Evolutionary conservation across 176 grass and related monocot genomes (phyloP), one percentile per base, ranked within the genome.

Genomic region (Alopecurus myosuroides): DNA sequence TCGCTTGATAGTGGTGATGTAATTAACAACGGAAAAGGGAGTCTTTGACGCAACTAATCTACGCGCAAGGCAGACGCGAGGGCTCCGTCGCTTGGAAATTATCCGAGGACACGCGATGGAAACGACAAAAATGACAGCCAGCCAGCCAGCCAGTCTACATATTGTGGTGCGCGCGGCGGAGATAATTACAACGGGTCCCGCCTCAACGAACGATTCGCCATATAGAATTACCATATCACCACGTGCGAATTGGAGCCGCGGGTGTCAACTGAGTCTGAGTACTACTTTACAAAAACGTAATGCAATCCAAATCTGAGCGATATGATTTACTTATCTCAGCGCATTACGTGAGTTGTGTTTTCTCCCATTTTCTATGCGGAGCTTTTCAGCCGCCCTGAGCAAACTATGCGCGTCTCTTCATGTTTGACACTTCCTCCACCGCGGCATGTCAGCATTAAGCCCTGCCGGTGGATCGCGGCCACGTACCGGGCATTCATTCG

Each of bases 241-340:
- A 76, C 77, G 77, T 81, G 77, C 28, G 62, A 29, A 89, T 50
- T 68, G 78, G 19, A 26, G 13, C 15, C 46, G 28, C 3, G 57
- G 7, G n/a, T 67, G 58, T 75, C 69, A 39, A 58, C 26, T 46
- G 20, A 23, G n/a, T 39, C 22, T n/a, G n/a, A n/a, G n/a, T n/a
- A n/a, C n/a, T 1, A 45, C 19, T 81, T 81, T 57, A 29, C 9
- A 36, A 26, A 74, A 30, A 62, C 56, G 36, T 17, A 61, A 0
- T 20, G 76, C 44, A 53, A 20, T 61, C 25, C 44, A 19, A 63
- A 40, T 30, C 42, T 33, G 30, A 26, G 34, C 37, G 36, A 29
- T 41, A 60, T 81, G 34, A 36, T 70, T 70, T 39, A 70, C 33
- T 28, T 28, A 20, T 2, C n/a, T 4, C 45, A 7, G 31, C 19